Percentiles rank a stretch among this genome's conserved stretches.
Evolutionary conservation across 2,329 filamentous ascomycete genomes (phyloP).

Genomic region (Calonectria leucothoes): DNA sequence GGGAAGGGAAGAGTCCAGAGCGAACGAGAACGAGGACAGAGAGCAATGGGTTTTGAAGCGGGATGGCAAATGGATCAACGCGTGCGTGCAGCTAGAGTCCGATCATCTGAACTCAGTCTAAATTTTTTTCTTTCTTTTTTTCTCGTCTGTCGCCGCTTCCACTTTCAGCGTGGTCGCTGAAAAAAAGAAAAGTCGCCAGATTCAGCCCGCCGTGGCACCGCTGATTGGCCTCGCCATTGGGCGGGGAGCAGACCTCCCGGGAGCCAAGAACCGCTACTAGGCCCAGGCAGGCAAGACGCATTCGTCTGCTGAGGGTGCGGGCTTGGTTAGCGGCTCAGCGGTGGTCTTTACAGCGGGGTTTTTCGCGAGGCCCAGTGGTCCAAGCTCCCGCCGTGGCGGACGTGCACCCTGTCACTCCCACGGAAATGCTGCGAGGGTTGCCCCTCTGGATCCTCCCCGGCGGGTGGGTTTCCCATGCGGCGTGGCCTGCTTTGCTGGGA

Average conservation of each 20-base stretch:
- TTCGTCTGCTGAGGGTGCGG: neutral
- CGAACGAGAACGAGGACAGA: constrained; percentile 11
- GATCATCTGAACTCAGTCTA: constrained; percentile 32
- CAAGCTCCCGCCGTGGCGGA: constrained; percentile 3
- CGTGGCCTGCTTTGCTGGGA: neutral
- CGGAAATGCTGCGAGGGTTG: neutral
- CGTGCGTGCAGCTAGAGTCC: constrained; percentile 11
- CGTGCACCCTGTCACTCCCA: constrained; percentile 1
- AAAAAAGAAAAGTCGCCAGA: constrained; percentile 30
- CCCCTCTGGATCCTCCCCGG: neutral
- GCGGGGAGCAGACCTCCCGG: constrained; percentile 28
- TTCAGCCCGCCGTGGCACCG: neutral
- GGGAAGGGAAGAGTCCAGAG: neutral
- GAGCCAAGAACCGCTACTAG: constrained; percentile 34
- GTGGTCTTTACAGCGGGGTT: neutral
- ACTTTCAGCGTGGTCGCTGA: constrained; percentile 14
- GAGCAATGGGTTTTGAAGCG: constrained; percentile 6
- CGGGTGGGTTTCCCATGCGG: neutral
- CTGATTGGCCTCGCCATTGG: constrained; percentile 13
- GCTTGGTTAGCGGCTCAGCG: neutral
- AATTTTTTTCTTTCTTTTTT: constrained; percentile 31
- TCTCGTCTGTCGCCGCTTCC: constrained; percentile 9
- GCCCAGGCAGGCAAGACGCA: neutral
- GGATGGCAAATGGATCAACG: neutral
- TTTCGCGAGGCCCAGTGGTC: neutral